phyloP scores from a whole-genome alignment of 176 grass and related monocot genomes.

The Eleusine coracana region DNA sequence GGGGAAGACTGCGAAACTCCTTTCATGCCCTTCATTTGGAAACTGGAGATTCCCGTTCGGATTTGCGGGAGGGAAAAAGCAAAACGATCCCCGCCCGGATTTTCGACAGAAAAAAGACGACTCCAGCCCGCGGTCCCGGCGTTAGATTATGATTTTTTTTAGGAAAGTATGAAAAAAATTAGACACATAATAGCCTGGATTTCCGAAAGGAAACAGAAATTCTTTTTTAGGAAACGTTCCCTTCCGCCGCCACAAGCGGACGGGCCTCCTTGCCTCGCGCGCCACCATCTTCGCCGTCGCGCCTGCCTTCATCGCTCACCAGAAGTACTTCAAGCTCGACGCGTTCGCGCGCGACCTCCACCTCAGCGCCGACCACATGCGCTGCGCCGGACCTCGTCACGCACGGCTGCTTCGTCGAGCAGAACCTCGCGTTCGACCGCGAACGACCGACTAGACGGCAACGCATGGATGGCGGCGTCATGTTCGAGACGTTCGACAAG shows the following conservation, averaged over 20 bases:
- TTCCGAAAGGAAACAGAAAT: too few relatives aligned
- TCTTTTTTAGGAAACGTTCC: too few relatives aligned
- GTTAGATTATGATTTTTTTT: too few relatives aligned
- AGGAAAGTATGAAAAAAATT: too few relatives aligned
- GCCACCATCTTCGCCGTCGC: conserved; percentile 61
- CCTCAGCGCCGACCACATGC: conserved; percentile 44
- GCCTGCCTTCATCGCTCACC: conserved; percentile 57
- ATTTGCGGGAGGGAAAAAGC: too few relatives aligned
- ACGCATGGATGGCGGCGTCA: conserved; percentile 51
- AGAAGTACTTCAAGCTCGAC: conserved; percentile 75
- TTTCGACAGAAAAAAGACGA: too few relatives aligned
- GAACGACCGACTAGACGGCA: conserved; percentile 49
- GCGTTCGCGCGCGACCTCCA: conserved; percentile 52
- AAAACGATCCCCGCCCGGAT: too few relatives aligned
- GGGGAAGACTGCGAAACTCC: too few relatives aligned
- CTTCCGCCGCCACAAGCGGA: conserved; percentile 61
- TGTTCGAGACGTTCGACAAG: conserved; percentile 78
- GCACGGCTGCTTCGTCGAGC: conserved; percentile 57
- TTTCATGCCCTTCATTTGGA: too few relatives aligned
- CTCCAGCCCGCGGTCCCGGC: too few relatives aligned
- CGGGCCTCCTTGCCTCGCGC: conserved; percentile 57
- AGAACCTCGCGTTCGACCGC: conserved; percentile 60
- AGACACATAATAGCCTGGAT: too few relatives aligned
- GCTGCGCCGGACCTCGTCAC: conserved; percentile 58
- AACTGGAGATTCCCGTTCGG: too few relatives aligned